A percentile compares a stretch with the other conserved stretches of the same genome.
Evolutionary conservation across 176 grass and related monocot genomes (phyloP).

Genomic region (Puya raimondii): DNA sequence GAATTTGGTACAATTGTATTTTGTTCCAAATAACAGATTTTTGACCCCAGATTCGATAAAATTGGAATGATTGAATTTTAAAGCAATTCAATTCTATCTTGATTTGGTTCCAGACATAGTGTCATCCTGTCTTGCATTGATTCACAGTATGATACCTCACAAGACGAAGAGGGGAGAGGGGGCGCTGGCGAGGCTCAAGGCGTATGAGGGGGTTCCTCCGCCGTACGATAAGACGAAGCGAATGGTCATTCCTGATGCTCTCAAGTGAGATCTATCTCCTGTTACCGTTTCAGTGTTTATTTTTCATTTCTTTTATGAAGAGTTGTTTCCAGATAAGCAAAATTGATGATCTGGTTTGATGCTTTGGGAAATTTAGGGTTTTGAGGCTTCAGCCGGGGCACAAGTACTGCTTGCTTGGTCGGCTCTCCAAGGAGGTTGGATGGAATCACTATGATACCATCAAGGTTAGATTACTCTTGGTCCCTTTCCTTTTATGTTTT

Average conservation of each 20-base stretch:
- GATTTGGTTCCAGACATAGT: not conserved
- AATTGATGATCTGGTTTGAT: slow-evolving; percentile 4
- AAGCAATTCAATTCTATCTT: not conserved
- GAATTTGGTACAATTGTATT: too few species aligned
- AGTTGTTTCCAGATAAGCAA: not conserved
- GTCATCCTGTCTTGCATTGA: not conserved
- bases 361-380: slow-evolving; percentile 14
- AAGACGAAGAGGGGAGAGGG: slow-evolving; percentile 25
- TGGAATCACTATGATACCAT: slow-evolving; percentile 32
- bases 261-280: slow-evolving; percentile 16
- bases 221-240: slow-evolving; percentile 85
- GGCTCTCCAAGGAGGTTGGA: slow-evolving; percentile 25
- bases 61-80: too few species aligned
- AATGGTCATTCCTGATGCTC: slow-evolving; percentile 50
- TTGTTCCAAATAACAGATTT: too few species aligned
- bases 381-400: slow-evolving; percentile 32
- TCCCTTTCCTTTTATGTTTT: not conserved
- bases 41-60: too few species aligned
- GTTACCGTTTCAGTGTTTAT: not conserved
- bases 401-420: slow-evolving; percentile 24
- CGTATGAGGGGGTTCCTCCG: slow-evolving; percentile 79
- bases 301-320: not conserved
- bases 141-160: slow-evolving; percentile 30
- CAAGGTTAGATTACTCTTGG: slow-evolving; percentile 8
- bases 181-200: slow-evolving; percentile 37